A percentile compares a stretch with the other conserved stretches of the same genome.
Conservation (phyloP, 306 rosid species). For the Fragaria vesca region DNA sequence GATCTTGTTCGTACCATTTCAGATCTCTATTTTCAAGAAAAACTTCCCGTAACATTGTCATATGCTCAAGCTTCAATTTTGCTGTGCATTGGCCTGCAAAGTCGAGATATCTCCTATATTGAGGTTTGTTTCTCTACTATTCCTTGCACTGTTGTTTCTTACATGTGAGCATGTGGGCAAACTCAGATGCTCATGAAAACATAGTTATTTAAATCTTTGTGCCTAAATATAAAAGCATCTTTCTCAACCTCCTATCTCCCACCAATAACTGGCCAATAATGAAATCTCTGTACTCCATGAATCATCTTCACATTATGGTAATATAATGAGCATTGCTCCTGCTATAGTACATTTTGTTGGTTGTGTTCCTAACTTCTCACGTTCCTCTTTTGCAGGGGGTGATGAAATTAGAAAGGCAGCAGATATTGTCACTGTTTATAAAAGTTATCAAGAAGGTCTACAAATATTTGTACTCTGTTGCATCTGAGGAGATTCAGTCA, state of each 20-base stretch:
- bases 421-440: conserved; percentile 76
- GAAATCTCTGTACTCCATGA: neutral
- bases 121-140: conserved; percentile 55
- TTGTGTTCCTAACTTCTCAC: conserved; percentile 14
- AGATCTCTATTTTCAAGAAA: conserved; percentile 65
- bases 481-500: conserved; percentile 69
- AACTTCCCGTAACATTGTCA: conserved; percentile 70
- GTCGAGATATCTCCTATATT: conserved; percentile 54
- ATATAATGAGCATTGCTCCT: conserved; percentile 6
- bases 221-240: neutral
- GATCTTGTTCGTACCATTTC: conserved; percentile 71
- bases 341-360: neutral
- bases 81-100: conserved; percentile 89
- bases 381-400: conserved; percentile 50
- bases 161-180: neutral
- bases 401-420: conserved; percentile 67
- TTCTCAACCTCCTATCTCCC: neutral
- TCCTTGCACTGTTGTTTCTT: neutral
- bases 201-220: neutral
- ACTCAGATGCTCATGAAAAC: neutral
- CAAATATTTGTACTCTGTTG: conserved; percentile 54
- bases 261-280: neutral
- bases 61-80: conserved; percentile 76
- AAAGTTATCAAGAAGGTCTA: conserved; percentile 78
- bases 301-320: neutral